phyloP scores from a whole-genome alignment of 495 filamentous ascomycete species.

The Tuber melanosporum region DNA sequence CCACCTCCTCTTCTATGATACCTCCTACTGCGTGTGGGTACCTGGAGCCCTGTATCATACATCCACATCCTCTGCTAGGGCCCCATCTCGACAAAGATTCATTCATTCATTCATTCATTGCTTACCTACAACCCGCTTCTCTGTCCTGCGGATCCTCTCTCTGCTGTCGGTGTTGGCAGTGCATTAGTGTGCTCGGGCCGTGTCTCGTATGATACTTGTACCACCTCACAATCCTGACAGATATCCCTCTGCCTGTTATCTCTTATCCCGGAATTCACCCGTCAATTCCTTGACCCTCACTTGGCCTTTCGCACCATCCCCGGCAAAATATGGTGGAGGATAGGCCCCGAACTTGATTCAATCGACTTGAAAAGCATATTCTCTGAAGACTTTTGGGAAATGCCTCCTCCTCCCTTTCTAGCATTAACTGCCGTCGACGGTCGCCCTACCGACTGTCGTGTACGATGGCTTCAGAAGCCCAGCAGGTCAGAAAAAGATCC shows the following conservation, averaged over 20 bases:
- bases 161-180: background rate
- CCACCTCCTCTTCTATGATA: background rate
- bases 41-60: background rate
- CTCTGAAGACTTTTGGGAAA: background rate
- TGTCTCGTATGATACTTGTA: background rate
- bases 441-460: conserved; percentile 3
- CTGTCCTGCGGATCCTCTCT: background rate
- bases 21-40: background rate
- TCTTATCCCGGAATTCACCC: background rate
- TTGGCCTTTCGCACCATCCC: background rate
- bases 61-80: background rate
- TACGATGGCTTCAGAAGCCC: background rate
- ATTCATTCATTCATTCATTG: background rate
- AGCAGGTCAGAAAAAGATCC: background rate
- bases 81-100: background rate
- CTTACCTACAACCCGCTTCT: background rate
- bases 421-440: background rate
- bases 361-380: background rate
- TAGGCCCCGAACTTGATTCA: background rate
- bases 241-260: background rate
- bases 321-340: background rate
- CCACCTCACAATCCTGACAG: background rate
- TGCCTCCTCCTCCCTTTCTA: conserved; percentile 4
- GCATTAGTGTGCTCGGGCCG: conserved; percentile 1
- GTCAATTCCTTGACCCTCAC: background rate